Evolutionary conservation across 306 rosid genomes (phyloP), one percentile per base, ranked within the genome.

Genomic region (Geum urbanum): DNA sequence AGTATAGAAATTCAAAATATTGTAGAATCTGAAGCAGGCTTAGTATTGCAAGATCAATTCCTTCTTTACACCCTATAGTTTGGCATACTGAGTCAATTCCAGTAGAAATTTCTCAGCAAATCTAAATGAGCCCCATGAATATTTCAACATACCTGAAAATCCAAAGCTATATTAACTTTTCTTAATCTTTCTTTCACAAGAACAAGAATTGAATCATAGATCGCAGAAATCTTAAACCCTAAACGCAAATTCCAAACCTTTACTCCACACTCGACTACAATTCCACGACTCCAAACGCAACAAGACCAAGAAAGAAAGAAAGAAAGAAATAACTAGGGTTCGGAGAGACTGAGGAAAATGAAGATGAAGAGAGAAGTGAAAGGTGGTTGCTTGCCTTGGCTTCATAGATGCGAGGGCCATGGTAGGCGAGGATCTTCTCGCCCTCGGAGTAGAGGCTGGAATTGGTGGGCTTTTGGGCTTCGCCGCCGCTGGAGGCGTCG

Each of bases 401-500:
- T 86, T 90, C 96, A 78, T 92, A 92, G 88, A 92, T 85, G 81
- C 96, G 89, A 78, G 91, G 92, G 52, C 96, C 96, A 32, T 90
- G 96, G 66, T 86, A 88, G 18, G 96, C 98, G 47, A 92, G 91
- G 44, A 92, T 95, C 84, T 82, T 92, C 80, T 92, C 98, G 52
- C 91, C 91, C 59, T 81, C 96, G 52, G 85, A 67, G 89, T 73
- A 92, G 57, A 79, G 72, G 58, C 70, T 73, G 62, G 87, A 48
- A 52, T 80, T 77, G 69, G 91, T 46, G 39, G 92, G 92, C 15
- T 58, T 58, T 4, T 41, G 5, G 6, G 77, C 84, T 78, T 78
- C 68, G 66, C 76, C 95, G 74, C 90, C 92, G 78, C 84, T 81
- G 45, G 91, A 82, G 46, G 89, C 75, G 79, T 86, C 96, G 74